Evolutionary conservation across 805 yeast genomes (phyloP), one percentile per base, ranked within the genome.

Genomic region (Pichia phayaonensis): DNA sequence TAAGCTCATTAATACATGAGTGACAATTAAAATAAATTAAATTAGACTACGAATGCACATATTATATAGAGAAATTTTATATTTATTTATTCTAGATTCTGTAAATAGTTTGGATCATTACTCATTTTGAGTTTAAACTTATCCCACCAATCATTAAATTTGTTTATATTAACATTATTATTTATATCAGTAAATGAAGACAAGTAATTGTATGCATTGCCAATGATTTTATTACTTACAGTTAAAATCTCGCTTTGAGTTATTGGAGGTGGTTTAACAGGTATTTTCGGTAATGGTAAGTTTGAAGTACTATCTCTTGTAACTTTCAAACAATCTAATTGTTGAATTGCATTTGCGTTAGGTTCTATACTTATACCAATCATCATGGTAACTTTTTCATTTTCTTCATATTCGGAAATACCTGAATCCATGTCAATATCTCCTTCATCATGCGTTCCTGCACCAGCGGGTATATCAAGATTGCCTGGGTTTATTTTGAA

Each of bases 301-400:
- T 22, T 39, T 12, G 27, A 29, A n/a, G 27, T 43, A 20, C n/a
- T 29, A 31, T 59, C 59, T 63, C 47, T 47, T 56, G 49, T 49
- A 39, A 63, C 48, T 59, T 53, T 61, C 51, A 56, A 46, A 54
- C 60, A 52, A 24, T 66, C 72, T 43, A 88, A 66, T 50, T 76
- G 81, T 38, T 71, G 67, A 53, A 79, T 78, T 0, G 95, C 97
- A 46, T 77, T 81, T 0, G 64, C 72, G 8, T 79, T 74, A 0
- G 96, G 86, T 62, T 92, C 99, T 15, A 92, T 82, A 3, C 97
- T 87, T n/a, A 94, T 86, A 0, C 99, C 99, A 5, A 92, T 81
- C 1, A 74, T 44, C 53, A 57, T 55, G 55, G 55, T 45, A 6
- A 56, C 57, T 8, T 54, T 47, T 27, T 50, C 50, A 16, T 34